phyloP scores from a whole-genome alignment of 768 basidiomycete genomes.

The Mycena indigotica region DNA sequence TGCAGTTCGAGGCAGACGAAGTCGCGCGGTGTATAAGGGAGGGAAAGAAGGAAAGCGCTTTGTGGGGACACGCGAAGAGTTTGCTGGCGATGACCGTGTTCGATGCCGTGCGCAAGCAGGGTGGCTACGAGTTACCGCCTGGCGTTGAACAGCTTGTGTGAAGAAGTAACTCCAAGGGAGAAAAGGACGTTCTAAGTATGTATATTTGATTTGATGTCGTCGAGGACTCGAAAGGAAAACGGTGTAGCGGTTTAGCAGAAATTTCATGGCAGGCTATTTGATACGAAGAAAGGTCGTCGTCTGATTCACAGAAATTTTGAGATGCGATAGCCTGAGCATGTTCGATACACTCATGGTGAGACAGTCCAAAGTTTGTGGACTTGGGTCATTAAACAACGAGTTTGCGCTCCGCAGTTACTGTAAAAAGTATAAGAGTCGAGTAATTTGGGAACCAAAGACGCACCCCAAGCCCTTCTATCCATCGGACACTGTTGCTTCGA shows the following conservation, averaged over 20 bases:
- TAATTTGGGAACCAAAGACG: constrained; percentile 28
- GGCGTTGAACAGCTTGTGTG: constrained; percentile 56
- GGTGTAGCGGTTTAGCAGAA: too few relatives aligned
- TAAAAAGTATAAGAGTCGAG: neutral
- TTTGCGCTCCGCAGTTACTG: constrained; percentile 22
- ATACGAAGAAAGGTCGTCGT: too few relatives aligned
- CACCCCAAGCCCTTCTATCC: constrained; percentile 93
- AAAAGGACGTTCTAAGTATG: too few relatives aligned
- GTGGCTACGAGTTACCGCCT: constrained; percentile 61
- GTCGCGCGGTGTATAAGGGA: constrained; percentile 77
- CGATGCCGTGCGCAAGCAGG: constrained; percentile 79
- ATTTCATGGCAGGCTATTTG: too few relatives aligned
- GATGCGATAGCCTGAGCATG: too few relatives aligned
- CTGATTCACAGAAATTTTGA: too few relatives aligned
- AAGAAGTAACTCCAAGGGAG: neutral
- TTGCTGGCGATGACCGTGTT: constrained; percentile 81
- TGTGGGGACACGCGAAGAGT: constrained; percentile 82
- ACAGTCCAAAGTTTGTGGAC: too few relatives aligned
- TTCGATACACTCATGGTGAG: too few relatives aligned
- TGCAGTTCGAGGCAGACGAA: constrained; percentile 88
- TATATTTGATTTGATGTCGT: too few relatives aligned
- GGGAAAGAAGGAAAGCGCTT: constrained; percentile 69
- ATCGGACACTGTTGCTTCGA: constrained; percentile 99
- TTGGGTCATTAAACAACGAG: too few relatives aligned
- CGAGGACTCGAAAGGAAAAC: too few relatives aligned